Evolutionary conservation across 805 yeast genomes (phyloP), one percentile per base, ranked within the genome.

Genomic region (Cyberlindnera lachancei): DNA sequence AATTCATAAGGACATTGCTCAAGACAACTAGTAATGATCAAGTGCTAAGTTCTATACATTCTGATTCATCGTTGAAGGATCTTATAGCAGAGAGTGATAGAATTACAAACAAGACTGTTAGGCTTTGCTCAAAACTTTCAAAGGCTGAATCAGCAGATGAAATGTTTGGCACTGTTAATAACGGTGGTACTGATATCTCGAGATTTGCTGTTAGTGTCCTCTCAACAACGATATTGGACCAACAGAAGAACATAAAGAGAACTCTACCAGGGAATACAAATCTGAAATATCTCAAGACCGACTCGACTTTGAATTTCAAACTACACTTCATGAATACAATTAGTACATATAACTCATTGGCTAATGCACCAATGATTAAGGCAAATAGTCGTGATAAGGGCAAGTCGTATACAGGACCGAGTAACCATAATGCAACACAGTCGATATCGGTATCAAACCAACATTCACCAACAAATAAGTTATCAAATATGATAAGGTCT

Each of bases 1-100:
- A 76, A 16, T 73, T 77, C 49, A 61, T 75, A 30, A 68, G 68
- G 45, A 63, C 69, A 47, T 38, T 63, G 9, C 36, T 64, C 19
- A 45, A 43, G 7, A 50, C 56, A 2, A 39, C 40, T 12, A 46
- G 44, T 15, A 42, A 41, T 28, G 52, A 49, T 6, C 24, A 36
- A 18, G 46, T 51, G 2, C 45, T 33, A 30, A 34, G 37, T 10
- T 50, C 47, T 30, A 29, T 49, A 28, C 38, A 49, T 18, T 26
- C 48, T 10, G 39, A 41, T 13, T 38, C 44, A 4, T 45, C 50
- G 1, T 27, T 50, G 26, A 37, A 36, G 17, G 55, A 52, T 25
- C 25, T 52, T 12, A 36, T 44, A n/a, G 19, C 18, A 4, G 52
- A 53, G 38, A 29, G 52, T 18, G 40, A 40, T 21, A 31, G 46